These are phyloP conservation scores for Yamadazyma mexicana DNA, from an alignment of 1,139 yeast species.

Conservation along the genomic window DNA sequence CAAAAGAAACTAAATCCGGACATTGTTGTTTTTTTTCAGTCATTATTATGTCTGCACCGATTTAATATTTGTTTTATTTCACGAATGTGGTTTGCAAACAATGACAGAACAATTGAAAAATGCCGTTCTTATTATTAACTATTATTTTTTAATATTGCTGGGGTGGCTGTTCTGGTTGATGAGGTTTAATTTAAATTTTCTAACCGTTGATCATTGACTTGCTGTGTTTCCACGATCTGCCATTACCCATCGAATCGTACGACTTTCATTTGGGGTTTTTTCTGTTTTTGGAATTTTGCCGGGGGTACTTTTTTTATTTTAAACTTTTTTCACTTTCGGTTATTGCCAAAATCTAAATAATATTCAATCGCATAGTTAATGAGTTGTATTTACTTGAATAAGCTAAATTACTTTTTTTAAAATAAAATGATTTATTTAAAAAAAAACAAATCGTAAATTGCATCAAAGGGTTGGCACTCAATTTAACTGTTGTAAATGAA, in stretches of 20 bases:
- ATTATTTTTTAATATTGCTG: neutral
- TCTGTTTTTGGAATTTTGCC: neutral
- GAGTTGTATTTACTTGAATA: constrained; percentile 2
- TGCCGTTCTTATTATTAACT: constrained; percentile 4
- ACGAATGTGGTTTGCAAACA: neutral
- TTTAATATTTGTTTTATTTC: neutral
- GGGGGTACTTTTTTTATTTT: too few relatives aligned
- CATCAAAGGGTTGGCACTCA: constrained; percentile 5
- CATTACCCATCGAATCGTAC: neutral
- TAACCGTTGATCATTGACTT: too few relatives aligned
- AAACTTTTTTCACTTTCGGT: too few relatives aligned
- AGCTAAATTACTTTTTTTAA: constrained; percentile 1
- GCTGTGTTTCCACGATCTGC: too few relatives aligned
- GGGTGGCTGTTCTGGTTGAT: neutral
- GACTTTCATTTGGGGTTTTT: neutral
- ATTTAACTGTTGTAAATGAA: neutral
- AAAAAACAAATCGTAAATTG: constrained; percentile 2
- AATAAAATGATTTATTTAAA: too few relatives aligned
- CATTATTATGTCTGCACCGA: neutral
- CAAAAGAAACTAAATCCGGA: neutral
- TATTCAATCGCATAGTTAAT: constrained; percentile 3
- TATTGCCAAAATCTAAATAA: neutral
- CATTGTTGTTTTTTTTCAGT: neutral
- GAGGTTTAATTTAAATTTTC: too few relatives aligned
- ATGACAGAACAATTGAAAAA: constrained; percentile 1